Conservation (phyloP, 257 asterid genomes). For the Scutellaria minor region DNA sequence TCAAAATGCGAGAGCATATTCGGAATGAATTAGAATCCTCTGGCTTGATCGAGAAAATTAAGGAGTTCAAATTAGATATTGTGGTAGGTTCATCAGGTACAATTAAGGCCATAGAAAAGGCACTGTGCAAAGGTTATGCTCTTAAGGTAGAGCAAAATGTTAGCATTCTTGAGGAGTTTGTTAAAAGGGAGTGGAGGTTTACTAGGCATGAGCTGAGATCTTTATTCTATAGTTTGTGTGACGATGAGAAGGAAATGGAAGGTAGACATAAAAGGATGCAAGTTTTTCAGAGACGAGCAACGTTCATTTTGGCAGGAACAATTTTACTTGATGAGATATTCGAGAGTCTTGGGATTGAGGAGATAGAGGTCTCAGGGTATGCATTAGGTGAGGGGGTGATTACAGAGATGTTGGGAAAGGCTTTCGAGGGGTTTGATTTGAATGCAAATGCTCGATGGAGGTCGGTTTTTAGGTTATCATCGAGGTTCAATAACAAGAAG, state of each 20-base stretch:
- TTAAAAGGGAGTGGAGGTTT: constrained; percentile 72
- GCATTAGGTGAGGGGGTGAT: constrained; percentile 84
- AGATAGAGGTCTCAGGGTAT: constrained; percentile 75
- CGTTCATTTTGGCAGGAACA: constrained; percentile 70
- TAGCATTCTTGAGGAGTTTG: constrained; percentile 45
- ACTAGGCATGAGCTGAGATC: constrained; percentile 57
- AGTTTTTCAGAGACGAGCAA: constrained; percentile 59
- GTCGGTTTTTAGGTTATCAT: constrained; percentile 59
- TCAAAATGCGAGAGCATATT: constrained; percentile 57
- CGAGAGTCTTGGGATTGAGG: constrained; percentile 58
- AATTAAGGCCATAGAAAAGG: constrained; percentile 70
- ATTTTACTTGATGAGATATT: constrained; percentile 69
- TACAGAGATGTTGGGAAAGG: constrained; percentile 62
- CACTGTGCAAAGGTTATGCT: constrained; percentile 57
- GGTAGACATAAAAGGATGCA: constrained; percentile 47
- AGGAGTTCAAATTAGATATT: constrained; percentile 49
- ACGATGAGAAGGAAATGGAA: constrained; percentile 50
- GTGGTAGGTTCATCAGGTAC: constrained; percentile 86
- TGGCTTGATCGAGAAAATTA: constrained; percentile 53
- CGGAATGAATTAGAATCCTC: constrained; percentile 44
- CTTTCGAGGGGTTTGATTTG: constrained; percentile 49
- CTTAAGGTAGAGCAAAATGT: constrained; percentile 41
- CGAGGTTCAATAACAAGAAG: constrained; percentile 64
- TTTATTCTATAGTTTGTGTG: constrained; percentile 53
- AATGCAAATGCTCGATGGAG: constrained; percentile 76